Evolutionary conservation across 805 yeast species (phyloP).

Genomic region (Barnettozyma siamensis): DNA sequence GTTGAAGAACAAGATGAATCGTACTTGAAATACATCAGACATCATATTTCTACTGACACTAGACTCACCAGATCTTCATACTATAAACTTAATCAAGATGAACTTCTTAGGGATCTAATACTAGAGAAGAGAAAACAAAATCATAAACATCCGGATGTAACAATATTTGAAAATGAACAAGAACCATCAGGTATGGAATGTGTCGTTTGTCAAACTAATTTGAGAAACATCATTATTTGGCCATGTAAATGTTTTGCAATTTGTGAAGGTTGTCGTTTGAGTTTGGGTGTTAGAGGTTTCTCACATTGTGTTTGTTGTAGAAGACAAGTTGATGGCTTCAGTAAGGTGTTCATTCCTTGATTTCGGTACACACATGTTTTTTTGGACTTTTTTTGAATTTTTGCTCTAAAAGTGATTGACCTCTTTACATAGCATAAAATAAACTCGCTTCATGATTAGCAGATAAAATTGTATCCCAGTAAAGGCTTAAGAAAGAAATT

Average conservation of each 20-base stretch:
- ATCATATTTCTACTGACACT: conserved; percentile 19
- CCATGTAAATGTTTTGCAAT: conserved; percentile 88
- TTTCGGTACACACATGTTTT: no score
- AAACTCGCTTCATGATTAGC: no score
- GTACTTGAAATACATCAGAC: conserved; percentile 9
- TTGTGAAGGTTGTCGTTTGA: conserved; percentile 77
- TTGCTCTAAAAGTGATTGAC: no score
- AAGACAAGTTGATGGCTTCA: conserved; percentile 54
- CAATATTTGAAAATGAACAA: no score
- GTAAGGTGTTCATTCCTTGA: conserved; percentile 30
- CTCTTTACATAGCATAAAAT: no score
- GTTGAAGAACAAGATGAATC: conserved; percentile 19
- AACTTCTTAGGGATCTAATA: conserved; percentile 25
- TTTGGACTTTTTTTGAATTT: no score
- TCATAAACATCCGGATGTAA: not conserved
- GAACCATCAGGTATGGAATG: conserved; percentile 63
- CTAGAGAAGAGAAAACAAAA: conserved; percentile 20
- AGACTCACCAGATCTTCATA: conserved; percentile 33
- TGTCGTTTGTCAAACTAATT: conserved; percentile 64
- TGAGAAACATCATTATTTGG: conserved; percentile 80
- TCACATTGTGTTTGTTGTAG: conserved; percentile 85
- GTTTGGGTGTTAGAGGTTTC: conserved; percentile 66
- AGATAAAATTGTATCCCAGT: no score
- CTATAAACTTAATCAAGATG: conserved; percentile 25
- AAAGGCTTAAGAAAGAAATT: no score